Conservation (phyloP, 2,329 filamentous ascomycete genomes). For the Eutypella sp. region DNA sequence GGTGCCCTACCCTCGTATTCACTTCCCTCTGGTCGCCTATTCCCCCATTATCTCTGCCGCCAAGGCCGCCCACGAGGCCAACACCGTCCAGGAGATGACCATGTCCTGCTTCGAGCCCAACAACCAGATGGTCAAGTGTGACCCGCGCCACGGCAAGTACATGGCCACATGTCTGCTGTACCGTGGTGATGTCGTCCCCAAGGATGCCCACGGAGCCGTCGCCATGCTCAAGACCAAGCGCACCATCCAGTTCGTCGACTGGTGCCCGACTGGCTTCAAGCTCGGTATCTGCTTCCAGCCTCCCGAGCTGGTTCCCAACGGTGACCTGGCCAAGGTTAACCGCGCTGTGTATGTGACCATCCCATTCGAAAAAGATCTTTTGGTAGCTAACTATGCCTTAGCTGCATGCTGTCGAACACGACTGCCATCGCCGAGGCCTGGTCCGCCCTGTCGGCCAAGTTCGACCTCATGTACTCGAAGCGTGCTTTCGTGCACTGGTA, state of each 20-base stretch:
- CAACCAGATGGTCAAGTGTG: conserved; percentile 99
- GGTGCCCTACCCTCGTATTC: conserved; percentile 96
- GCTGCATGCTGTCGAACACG: conserved; percentile 98
- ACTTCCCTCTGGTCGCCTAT: conserved; percentile 98
- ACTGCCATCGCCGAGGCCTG: conserved; percentile 98
- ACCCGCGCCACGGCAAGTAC: conserved; percentile 98
- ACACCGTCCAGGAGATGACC: conserved; percentile 97
- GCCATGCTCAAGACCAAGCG: conserved; percentile 98
- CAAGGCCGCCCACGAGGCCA: conserved; percentile 96
- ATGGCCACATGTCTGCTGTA: conserved; percentile 98
- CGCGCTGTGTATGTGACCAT: conserved; percentile 78
- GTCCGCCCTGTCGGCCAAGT: conserved; percentile 94
- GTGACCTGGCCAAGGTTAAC: conserved; percentile 95
- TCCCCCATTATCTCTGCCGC: conserved; percentile 89
- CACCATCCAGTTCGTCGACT: conserved; percentile 98
- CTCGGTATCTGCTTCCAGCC: conserved; percentile 99
- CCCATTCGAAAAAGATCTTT: not conserved
- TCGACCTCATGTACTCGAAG: conserved; percentile 99
- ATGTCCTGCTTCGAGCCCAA: conserved; percentile 99
- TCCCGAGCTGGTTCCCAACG: conserved; percentile 91
- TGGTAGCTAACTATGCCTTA: conserved; percentile 30
- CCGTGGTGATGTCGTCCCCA: conserved; percentile 96
- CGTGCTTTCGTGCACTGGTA: conserved; percentile 99
- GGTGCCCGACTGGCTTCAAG: conserved; percentile 99
- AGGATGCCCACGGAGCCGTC: conserved; percentile 88